These are phyloP conservation scores for Capronia americana DNA, from an alignment of 2,329 filamentous ascomycete species.

Conservation along the genomic window DNA sequence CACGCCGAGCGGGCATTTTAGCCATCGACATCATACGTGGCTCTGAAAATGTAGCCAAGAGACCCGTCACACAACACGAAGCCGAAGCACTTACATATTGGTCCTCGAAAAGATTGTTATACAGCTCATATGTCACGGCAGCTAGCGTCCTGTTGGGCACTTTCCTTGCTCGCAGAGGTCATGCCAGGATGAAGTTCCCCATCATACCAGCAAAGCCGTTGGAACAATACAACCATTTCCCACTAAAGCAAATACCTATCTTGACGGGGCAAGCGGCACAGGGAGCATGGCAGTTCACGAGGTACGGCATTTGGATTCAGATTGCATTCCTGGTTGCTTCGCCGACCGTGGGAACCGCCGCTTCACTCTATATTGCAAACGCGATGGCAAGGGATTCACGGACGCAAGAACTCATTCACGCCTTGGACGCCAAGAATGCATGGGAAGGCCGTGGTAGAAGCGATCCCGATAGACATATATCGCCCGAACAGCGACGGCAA, in stretches of 20 bases:
- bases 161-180: slow-evolving; percentile 26
- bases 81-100: slow-evolving; percentile 37
- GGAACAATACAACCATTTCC: slow-evolving; percentile 37
- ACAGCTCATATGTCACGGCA: slow-evolving; percentile 24
- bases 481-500: slow-evolving; percentile 5
- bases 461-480: neutral
- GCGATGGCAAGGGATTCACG: slow-evolving; percentile 35
- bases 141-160: slow-evolving; percentile 20
- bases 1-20: slow-evolving; percentile 26
- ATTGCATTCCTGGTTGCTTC: slow-evolving; percentile 25
- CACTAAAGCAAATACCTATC: slow-evolving; percentile 27
- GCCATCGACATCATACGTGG: slow-evolving; percentile 36
- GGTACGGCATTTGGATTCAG: slow-evolving; percentile 32
- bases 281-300: slow-evolving; percentile 37
- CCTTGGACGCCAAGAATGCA: neutral
- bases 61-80: slow-evolving; percentile 35
- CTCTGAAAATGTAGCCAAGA: slow-evolving; percentile 31
- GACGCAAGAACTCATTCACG: slow-evolving; percentile 31
- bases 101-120: slow-evolving; percentile 29
- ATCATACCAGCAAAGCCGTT: slow-evolving; percentile 36
- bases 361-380: slow-evolving; percentile 21
- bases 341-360: slow-evolving; percentile 31
- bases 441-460: slow-evolving; percentile 19
- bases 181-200: slow-evolving; percentile 39
- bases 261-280: slow-evolving; percentile 32